These are phyloP conservation scores for Fusarium illudens DNA, from an alignment of 2,329 filamentous ascomycete genomes.

Conservation along the genomic window DNA sequence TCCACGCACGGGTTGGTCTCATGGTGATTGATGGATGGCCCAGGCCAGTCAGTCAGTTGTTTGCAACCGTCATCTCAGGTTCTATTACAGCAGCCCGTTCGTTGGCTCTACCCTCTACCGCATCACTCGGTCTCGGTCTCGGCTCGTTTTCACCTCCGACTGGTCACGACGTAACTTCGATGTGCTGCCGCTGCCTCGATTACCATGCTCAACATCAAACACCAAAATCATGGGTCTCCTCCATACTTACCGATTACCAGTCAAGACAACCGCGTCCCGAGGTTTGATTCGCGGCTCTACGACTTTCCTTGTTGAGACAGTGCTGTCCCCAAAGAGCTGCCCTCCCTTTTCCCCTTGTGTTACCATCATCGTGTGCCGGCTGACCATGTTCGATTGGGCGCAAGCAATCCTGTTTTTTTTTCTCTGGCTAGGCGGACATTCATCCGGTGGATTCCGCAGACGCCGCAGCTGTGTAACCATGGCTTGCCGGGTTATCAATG, in stretches of 20 bases:
- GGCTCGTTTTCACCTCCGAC: not conserved
- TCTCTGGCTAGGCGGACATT: not conserved
- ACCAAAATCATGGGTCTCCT: not conserved
- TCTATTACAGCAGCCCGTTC: not conserved
- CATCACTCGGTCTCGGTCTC: not conserved
- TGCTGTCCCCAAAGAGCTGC: not conserved
- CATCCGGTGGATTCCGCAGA: constrained; percentile 15
- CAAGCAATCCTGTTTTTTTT: not conserved
- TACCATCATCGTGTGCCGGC: constrained; percentile 16
- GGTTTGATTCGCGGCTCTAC: constrained; percentile 1
- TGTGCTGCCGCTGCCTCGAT: not conserved
- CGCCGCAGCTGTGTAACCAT: constrained; percentile 27
- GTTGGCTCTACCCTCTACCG: not conserved
- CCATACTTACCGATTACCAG: not conserved
- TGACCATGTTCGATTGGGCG: not conserved
- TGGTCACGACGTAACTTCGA: not conserved
- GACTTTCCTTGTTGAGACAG: not conserved
- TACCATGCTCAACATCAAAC: not conserved
- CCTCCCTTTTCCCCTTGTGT: constrained; percentile 3
- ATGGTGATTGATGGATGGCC: not conserved
- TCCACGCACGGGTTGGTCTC: not conserved
- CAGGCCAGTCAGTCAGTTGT: not conserved
- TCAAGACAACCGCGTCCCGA: constrained; percentile 2
- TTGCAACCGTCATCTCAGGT: not conserved
- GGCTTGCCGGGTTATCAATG: constrained; percentile 8